Base-by-base conservation (phyloP, 768 basidiomycete species). In the Clavaria fumosa region DNA sequence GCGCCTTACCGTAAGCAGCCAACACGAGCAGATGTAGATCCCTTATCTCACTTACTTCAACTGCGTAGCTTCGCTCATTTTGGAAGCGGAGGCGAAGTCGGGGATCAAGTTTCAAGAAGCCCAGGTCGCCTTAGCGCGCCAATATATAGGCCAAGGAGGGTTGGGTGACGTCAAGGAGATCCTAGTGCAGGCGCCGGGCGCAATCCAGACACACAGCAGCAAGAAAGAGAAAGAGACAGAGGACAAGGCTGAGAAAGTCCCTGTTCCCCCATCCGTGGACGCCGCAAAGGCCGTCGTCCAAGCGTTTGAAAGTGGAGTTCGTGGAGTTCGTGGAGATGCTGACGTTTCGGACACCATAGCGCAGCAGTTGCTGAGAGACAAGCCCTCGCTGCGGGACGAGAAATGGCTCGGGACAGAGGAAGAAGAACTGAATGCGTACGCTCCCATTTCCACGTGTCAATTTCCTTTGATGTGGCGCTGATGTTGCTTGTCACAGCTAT, bases 91-190 rank as follows among this genome's bases (percentile, higher is more conserved):
- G 53, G 50, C 69, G 38, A 59, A 66, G 49, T 78, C 79, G 2
- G 82, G 81, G 0, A 70, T 96, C 45, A 70, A 69, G 32, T 95
- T 86, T 67, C 70, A 75, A 45, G 62, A 88, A 53, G 91, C 89
- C 0, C 84, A 86, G 54, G 78, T 86, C 3, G 91, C 91, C 1
- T 70, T 89, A 14, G 69, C 79, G 5, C 70, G 78, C 6, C 64
- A 76, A 48, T 88, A 80, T 80, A n/a, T n/a, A n/a, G n/a, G n/a
- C n/a, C n/a, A n/a, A n/a, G n/a, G n/a, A n/a, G n/a, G n/a, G n/a
- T 60, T 84, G 27, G 77, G 75, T 9, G 58, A 43, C 49, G 4
- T 70, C 69, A 41, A 18, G 11, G 31, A 22, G 33, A 5, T 10
- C 35, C 10, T n/a, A n/a, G 17, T 18, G 10, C 31, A 6, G 40